Percentiles rank a stretch among this genome's conserved stretches.
These are phyloP conservation scores for Metschnikowia chrysomelidarum DNA, from an alignment of 805 yeast genomes.

Conservation along the genomic window DNA sequence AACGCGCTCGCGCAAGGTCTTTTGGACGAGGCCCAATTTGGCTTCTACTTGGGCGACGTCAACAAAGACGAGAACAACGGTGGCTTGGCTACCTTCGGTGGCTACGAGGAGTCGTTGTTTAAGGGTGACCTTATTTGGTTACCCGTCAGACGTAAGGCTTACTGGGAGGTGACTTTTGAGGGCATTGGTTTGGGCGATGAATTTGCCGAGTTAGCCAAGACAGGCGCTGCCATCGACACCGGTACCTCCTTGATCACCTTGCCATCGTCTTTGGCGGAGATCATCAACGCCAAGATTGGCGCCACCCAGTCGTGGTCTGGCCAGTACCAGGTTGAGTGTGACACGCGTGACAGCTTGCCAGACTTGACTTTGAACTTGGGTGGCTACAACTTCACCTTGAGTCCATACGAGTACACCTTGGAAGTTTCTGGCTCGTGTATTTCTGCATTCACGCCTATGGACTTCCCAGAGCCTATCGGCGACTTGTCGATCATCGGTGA, in stretches of 20 bases:
- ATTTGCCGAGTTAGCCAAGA: conserved; percentile 72
- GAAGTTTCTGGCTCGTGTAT: conserved; percentile 95
- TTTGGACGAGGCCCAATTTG: conserved; percentile 80
- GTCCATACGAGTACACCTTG: conserved; percentile 88
- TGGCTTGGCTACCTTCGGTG: conserved; percentile 95
- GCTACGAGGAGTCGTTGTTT: conserved; percentile 73
- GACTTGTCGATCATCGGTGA: conserved; percentile 96
- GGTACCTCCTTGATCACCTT: conserved; percentile 96
- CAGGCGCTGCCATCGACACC: conserved; percentile 98
- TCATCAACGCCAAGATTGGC: conserved; percentile 92
- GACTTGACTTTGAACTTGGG: conserved; percentile 87
- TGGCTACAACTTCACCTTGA: conserved; percentile 88
- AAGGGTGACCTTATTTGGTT: conserved; percentile 88
- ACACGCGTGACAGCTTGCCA: conserved; percentile 76
- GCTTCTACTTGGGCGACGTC: conserved; percentile 85
- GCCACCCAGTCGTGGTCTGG: conserved; percentile 98
- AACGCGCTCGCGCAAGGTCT: conserved; percentile 81
- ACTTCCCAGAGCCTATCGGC: conserved; percentile 95
- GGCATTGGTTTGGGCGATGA: conserved; percentile 92
- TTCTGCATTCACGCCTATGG: conserved; percentile 96
- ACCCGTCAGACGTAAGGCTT: conserved; percentile 98
- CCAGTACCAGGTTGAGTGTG: conserved; percentile 93
- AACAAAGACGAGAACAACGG: conserved; percentile 66
- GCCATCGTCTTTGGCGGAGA: conserved; percentile 95
- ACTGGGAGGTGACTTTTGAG: conserved; percentile 97